Percentiles rank a stretch among this genome's conserved stretches.
Evolutionary conservation across 2,329 filamentous ascomycete genomes (phyloP).

Genomic region (Epichloe amarillans): DNA sequence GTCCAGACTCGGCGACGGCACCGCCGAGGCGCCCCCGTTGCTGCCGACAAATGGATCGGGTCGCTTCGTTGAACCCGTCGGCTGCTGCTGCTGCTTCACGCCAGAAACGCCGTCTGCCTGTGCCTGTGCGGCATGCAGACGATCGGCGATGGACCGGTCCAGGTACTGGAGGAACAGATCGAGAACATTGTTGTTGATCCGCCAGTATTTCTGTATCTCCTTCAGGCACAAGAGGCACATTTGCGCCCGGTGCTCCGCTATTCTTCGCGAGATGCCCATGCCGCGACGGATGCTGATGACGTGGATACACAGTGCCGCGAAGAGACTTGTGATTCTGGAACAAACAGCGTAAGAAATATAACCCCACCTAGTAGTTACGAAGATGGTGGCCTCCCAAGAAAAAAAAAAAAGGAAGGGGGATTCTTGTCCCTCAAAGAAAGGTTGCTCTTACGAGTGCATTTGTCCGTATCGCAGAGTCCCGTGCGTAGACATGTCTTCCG

Average conservation of each 20-base stretch:
- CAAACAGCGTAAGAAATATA: neutral
- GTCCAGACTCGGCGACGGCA: constrained; percentile 3
- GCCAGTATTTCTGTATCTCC: constrained; percentile 27
- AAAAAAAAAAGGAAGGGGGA: too few species aligned
- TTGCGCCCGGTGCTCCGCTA: constrained; percentile 24
- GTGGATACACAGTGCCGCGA: constrained; percentile 25
- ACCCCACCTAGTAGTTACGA: too few species aligned
- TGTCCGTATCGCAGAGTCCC: constrained; percentile 22
- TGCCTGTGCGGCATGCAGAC: constrained; percentile 15
- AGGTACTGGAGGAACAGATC: constrained; percentile 25
- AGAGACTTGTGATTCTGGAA: constrained; percentile 22
- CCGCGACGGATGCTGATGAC: constrained; percentile 22
- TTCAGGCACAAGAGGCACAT: constrained; percentile 24
- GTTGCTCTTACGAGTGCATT: constrained; percentile 21
- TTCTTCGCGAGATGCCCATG: constrained; percentile 18
- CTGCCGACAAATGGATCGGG: constrained; percentile 3
- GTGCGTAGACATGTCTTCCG: constrained; percentile 24
- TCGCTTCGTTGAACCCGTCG: neutral
- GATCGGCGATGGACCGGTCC: constrained; percentile 23
- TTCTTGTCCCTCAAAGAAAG: neutral
- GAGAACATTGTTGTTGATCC: constrained; percentile 25
- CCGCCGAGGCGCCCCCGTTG: neutral
- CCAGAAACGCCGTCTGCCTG: constrained; percentile 4
- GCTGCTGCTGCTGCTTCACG: neutral
- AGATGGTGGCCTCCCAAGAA: too few species aligned